A percentile compares a stretch with the other conserved stretches of the same genome.
These are phyloP conservation scores for Platanthera guangdongensis DNA, from an alignment of 106 monocot species.

Conservation along the genomic window DNA sequence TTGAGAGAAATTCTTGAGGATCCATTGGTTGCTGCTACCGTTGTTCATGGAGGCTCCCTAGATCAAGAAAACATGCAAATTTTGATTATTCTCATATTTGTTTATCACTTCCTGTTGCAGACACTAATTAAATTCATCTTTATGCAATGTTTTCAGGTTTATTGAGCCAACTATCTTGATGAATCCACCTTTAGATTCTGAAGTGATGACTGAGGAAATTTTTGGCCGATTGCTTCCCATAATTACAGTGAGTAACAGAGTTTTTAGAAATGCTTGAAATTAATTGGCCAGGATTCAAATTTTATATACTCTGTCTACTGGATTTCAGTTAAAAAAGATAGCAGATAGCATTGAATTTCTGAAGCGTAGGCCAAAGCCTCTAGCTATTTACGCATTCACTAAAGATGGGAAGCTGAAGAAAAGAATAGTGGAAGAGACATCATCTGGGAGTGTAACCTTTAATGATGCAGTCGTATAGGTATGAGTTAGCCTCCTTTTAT, in stretches of 20 bases:
- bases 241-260: conserved; percentile 53
- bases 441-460: conserved; percentile 66
- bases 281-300: background rate
- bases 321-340: conserved; percentile 63
- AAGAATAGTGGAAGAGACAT: conserved; percentile 48
- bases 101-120: background rate
- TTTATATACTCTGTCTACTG: background rate
- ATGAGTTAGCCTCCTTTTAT: background rate
- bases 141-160: conserved; percentile 23
- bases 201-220: conserved; percentile 85
- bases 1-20: conserved; percentile 43
- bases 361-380: conserved; percentile 54
- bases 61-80: conserved; percentile 14
- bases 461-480: conserved; percentile 81
- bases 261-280: background rate
- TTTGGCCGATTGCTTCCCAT: conserved; percentile 75
- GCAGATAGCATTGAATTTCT: conserved; percentile 70
- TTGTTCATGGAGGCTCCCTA: conserved; percentile 55
- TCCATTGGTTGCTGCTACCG: conserved; percentile 34
- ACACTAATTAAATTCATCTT: background rate
- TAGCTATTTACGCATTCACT: conserved; percentile 83
- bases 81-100: background rate
- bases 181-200: conserved; percentile 68
- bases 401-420: conserved; percentile 38
- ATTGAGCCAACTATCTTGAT: conserved; percentile 82